Conservation (phyloP, 371 early-diverging fungal species). For the Circinella umbellata region DNA sequence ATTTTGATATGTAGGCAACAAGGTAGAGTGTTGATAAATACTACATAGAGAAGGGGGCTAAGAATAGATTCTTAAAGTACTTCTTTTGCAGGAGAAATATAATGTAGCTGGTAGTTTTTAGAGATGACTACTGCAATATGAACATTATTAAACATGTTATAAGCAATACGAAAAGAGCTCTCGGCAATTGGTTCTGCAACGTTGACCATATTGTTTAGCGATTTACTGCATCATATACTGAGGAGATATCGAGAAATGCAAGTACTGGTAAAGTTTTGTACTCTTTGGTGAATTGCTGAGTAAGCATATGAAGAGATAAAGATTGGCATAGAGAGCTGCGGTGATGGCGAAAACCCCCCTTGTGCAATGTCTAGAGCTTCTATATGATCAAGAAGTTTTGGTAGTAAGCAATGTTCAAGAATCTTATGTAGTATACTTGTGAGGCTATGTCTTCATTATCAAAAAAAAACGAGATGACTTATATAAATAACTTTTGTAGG, state of each 20-base stretch:
- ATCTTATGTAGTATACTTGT: constrained; percentile 21
- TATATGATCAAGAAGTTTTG: not conserved
- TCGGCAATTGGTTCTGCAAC: not conserved
- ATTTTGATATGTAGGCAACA: not conserved
- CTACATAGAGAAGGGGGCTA: constrained; percentile 29
- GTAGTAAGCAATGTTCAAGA: constrained; percentile 19
- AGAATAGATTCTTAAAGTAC: constrained; percentile 34
- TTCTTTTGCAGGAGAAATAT: constrained; percentile 19
- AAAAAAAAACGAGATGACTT: no score
- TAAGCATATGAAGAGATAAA: constrained; percentile 23
- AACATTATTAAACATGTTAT: constrained; percentile 22
- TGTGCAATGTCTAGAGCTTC: constrained; percentile 27
- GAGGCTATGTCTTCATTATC: no score
- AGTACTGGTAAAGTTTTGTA: constrained; percentile 15
- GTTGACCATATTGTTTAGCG: constrained; percentile 21
- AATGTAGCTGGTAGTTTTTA: constrained; percentile 2
- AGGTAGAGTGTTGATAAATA: constrained; percentile 32
- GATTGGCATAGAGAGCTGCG: constrained; percentile 30
- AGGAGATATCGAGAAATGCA: constrained; percentile 32
- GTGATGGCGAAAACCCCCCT: constrained; percentile 25
- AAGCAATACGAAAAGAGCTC: constrained; percentile 3
- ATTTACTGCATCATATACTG: constrained; percentile 26
- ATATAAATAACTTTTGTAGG: no score
- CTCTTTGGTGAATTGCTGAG: not conserved
- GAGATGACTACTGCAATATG: constrained; percentile 14